phyloP scores from a whole-genome alignment of 768 basidiomycete genomes.

The Daedaleopsis nitida region DNA sequence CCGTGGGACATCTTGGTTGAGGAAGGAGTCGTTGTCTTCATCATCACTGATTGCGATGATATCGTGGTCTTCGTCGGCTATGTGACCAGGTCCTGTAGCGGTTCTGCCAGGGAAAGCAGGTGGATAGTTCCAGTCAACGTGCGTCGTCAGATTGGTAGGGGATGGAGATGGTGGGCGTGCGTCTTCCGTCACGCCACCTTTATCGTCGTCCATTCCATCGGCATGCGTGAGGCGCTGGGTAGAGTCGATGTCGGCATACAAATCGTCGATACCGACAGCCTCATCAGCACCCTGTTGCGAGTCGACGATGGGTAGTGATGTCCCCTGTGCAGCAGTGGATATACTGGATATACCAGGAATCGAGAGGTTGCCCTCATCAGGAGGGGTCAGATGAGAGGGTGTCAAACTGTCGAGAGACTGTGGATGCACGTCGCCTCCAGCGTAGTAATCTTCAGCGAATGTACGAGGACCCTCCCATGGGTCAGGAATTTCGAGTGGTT shows the following conservation, averaged over 20 bases:
- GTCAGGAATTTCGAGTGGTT: constrained; percentile 34
- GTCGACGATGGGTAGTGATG: background rate
- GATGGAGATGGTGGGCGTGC: constrained; percentile 5
- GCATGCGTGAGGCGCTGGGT: background rate
- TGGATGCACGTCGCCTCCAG: constrained; percentile 40
- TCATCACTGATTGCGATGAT: constrained; percentile 19
- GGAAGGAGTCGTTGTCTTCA: constrained; percentile 9
- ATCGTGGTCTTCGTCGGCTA: constrained; percentile 19
- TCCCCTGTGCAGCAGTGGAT: background rate
- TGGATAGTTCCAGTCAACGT: constrained; percentile 40
- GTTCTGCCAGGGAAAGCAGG: constrained; percentile 35
- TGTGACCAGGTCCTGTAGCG: constrained; percentile 23
- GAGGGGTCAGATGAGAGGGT: constrained; percentile 29
- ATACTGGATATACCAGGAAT: constrained; percentile 22
- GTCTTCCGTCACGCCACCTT: background rate
- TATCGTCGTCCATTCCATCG: background rate
- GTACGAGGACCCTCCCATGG: constrained; percentile 42
- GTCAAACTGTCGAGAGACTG: constrained; percentile 2
- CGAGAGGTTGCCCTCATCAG: constrained; percentile 17
- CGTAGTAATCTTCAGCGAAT: constrained; percentile 45
- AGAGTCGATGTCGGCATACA: background rate
- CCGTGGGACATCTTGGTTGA: background rate
- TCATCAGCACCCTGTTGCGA: background rate
- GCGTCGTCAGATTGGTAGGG: constrained; percentile 14
- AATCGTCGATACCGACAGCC: background rate